Evolutionary conservation across 805 yeast genomes (phyloP).

Genomic region (Candida sithepensis): DNA sequence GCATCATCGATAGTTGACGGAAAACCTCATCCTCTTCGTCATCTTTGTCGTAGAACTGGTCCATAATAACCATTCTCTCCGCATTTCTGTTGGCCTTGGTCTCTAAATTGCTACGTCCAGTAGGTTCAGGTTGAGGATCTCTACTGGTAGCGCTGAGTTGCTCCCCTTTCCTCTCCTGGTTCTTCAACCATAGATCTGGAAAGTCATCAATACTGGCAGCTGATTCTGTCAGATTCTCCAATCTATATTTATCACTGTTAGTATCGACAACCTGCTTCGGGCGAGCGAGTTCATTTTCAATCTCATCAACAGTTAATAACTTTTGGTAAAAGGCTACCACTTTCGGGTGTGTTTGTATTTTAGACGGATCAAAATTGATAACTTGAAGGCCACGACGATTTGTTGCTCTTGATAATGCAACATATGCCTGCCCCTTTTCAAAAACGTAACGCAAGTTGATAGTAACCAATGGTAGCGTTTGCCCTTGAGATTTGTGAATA

Average conservation of each 20-base stretch:
- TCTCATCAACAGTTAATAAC: constrained; percentile 37
- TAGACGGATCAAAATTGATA: constrained; percentile 58
- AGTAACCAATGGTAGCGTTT: constrained; percentile 65
- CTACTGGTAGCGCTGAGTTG: too few relatives aligned
- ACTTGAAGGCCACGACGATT: constrained; percentile 81
- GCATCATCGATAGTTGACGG: too few relatives aligned
- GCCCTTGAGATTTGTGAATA: constrained; percentile 88
- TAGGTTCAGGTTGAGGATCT: too few relatives aligned
- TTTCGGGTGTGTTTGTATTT: constrained; percentile 64
- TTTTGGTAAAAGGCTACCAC: constrained; percentile 68
- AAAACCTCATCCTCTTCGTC: too few relatives aligned
- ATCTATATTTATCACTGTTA: constrained; percentile 6
- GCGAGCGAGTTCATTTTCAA: constrained; percentile 4
- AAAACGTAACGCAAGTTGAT: constrained; percentile 65
- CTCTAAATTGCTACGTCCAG: too few relatives aligned
- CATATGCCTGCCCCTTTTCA: constrained; percentile 91
- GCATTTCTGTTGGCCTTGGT: too few relatives aligned
- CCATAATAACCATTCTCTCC: too few relatives aligned
- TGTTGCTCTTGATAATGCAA: constrained; percentile 84
- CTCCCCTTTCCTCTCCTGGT: not conserved
- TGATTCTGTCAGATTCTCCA: constrained; percentile 10
- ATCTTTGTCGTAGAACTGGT: too few relatives aligned
- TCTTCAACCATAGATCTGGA: constrained; percentile 1
- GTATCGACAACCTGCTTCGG: not conserved
- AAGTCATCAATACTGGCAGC: constrained; percentile 15